phyloP scores from a whole-genome alignment of 192 early-diverging fungal genomes.

The Backusella sp. region DNA sequence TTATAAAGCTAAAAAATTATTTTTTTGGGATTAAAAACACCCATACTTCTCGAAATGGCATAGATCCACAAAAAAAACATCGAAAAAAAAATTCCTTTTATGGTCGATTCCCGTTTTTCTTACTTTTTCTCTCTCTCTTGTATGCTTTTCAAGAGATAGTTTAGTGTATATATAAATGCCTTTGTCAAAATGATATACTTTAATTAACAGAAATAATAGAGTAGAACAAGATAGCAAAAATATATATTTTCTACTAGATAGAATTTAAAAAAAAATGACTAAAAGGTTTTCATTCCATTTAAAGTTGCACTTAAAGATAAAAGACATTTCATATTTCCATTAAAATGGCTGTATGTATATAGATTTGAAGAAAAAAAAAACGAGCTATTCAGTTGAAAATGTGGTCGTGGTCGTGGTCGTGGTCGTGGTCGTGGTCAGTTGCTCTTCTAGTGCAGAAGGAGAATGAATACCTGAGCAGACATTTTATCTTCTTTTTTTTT shows the following conservation, averaged over 20 bases:
- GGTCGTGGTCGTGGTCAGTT: neutral
- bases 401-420: too few relatives aligned
- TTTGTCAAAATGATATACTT: neutral
- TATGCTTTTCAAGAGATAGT: neutral
- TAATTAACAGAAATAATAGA: neutral
- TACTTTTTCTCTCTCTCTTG: neutral
- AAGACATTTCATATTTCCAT: neutral
- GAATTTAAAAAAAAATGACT: neutral
- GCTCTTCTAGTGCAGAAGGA: neutral
- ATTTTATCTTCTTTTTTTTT: neutral
- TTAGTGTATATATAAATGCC: neutral
- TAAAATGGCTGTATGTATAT: neutral
- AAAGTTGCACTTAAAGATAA: neutral
- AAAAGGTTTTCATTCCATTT: neutral
- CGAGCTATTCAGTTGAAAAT: neutral
- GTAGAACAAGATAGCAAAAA: too few relatives aligned
- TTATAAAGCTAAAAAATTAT: neutral
- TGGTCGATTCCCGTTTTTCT: neutral
- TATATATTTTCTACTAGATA: neutral
- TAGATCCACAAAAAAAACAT: neutral
- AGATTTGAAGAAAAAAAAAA: neutral
- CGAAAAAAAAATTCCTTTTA: neutral
- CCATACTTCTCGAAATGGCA: neutral
- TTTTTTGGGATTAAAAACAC: neutral
- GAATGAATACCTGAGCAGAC: neutral